A percentile compares a stretch with the other conserved stretches of the same genome.
These are phyloP conservation scores for Parsonsia alboflavescens DNA, from an alignment of 257 asterid species.

Conservation along the genomic window DNA sequence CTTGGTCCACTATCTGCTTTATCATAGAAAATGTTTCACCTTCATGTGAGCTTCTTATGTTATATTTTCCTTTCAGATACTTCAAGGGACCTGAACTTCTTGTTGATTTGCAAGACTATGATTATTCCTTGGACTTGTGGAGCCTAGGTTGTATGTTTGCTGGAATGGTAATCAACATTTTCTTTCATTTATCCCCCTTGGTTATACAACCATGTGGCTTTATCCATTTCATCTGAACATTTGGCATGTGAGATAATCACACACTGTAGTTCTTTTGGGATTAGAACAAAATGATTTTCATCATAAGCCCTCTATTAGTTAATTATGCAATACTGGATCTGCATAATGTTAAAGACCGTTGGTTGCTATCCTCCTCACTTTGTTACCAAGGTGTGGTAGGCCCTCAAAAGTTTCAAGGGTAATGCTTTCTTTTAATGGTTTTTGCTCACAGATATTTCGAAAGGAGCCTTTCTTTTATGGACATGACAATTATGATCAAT, in stretches of 20 bases:
- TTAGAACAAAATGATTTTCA: neutral
- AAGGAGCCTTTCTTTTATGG: constrained; percentile 96
- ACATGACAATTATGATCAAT: constrained; percentile 86
- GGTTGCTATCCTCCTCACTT: neutral
- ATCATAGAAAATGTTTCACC: too few species aligned
- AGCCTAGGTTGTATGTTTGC: constrained; percentile 89
- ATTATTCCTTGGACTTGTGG: constrained; percentile 86
- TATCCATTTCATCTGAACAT: neutral
- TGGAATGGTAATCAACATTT: constrained; percentile 52
- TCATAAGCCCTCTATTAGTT: neutral
- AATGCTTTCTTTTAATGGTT: constrained; percentile 25
- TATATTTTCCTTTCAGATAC: constrained; percentile 15
- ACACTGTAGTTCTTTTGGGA: neutral
- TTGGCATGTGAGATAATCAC: neutral
- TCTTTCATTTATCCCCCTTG: neutral
- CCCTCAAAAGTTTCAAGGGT: neutral
- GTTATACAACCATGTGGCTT: neutral
- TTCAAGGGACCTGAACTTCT: constrained; percentile 88
- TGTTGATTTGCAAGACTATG: constrained; percentile 97
- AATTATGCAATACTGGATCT: neutral
- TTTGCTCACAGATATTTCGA: constrained; percentile 62
- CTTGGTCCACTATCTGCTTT: neutral
- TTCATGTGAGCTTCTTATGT: neutral
- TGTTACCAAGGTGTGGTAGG: neutral
- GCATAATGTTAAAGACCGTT: neutral